phyloP scores from a whole-genome alignment of 2,329 filamentous ascomycete genomes.

The Monosporascus sp. region DNA sequence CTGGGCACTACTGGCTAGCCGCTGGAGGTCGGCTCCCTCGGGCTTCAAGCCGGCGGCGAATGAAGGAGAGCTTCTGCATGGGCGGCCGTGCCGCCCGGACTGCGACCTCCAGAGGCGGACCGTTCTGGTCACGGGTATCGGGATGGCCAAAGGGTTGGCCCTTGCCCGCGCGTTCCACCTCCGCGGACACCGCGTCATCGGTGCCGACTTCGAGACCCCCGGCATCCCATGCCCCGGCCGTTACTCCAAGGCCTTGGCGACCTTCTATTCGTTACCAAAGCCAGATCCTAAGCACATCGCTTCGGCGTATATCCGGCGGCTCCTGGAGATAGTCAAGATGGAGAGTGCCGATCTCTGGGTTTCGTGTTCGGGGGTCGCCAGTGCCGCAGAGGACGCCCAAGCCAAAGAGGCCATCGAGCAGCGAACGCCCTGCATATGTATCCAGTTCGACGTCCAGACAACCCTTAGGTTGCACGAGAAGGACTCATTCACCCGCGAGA shows the following conservation, averaged over 20 bases:
- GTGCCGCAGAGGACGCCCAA: slow-evolving; percentile 60
- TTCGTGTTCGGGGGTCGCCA: slow-evolving; percentile 64
- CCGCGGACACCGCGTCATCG: slow-evolving; percentile 65
- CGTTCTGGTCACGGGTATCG: slow-evolving; percentile 67
- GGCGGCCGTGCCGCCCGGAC: background rate
- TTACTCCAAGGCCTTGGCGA: slow-evolving; percentile 51
- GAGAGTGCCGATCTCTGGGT: slow-evolving; percentile 70
- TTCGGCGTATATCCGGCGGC: slow-evolving; percentile 47
- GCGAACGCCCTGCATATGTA: slow-evolving; percentile 52
- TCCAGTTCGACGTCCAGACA: slow-evolving; percentile 57
- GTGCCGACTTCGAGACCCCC: slow-evolving; percentile 56
- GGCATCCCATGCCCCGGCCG: slow-evolving; percentile 48
- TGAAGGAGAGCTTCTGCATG: slow-evolving; percentile 1
- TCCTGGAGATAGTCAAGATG: slow-evolving; percentile 53
- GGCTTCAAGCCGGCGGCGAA: background rate
- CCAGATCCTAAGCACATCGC: slow-evolving; percentile 18
- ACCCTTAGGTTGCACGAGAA: slow-evolving; percentile 60
- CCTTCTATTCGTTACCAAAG: slow-evolving; percentile 46
- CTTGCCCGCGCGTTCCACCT: slow-evolving; percentile 62
- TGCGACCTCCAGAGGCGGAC: slow-evolving; percentile 27
- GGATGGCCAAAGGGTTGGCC: slow-evolving; percentile 65
- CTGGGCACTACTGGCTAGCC: background rate
- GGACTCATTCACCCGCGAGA: slow-evolving; percentile 58
- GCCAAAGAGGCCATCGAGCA: slow-evolving; percentile 58
- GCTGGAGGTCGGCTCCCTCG: background rate